Percentiles rank a stretch among this genome's conserved stretches.
Conservation (phyloP, 139 green algal genomes). For the Chlamydomonas incerta region DNA sequence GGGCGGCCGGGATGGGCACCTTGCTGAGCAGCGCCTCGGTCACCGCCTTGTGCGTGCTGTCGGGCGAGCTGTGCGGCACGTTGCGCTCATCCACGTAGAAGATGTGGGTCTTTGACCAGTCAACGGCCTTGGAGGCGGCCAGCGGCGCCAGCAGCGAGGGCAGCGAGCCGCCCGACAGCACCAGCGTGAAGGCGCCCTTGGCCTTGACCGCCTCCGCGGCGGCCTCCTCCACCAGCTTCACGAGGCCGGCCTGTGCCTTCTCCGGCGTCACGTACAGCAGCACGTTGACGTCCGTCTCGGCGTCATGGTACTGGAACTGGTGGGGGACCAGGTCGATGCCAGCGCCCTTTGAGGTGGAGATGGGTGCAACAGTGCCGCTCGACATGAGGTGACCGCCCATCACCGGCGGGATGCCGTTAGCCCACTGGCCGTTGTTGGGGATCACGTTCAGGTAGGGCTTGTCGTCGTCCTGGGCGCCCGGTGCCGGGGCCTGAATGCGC, state of each 20-base stretch:
- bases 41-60: conserved; percentile 86
- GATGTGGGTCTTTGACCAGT: conserved; percentile 84
- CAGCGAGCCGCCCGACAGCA: conserved; percentile 85
- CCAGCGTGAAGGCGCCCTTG: conserved; percentile 86
- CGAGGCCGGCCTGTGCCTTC: conserved; percentile 61
- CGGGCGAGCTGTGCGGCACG: conserved; percentile 76
- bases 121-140: conserved; percentile 52
- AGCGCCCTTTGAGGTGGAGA: conserved; percentile 77
- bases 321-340: conserved; percentile 68
- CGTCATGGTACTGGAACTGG: conserved; percentile 74
- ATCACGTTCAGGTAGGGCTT: conserved; percentile 73
- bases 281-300: conserved; percentile 56
- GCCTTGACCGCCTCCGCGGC: conserved; percentile 71
- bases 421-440: conserved; percentile 69
- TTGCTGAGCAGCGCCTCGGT: conserved; percentile 80
- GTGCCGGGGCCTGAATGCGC: not conserved
- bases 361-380: conserved; percentile 74
- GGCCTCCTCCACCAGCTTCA: conserved; percentile 61
- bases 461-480: conserved; percentile 5
- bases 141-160: conserved; percentile 70
- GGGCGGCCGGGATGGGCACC: conserved; percentile 71
- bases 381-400: conserved; percentile 94
- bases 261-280: conserved; percentile 61
- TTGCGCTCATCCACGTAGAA: conserved; percentile 91
- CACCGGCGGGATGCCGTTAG: conserved; percentile 84